phyloP scores from a whole-genome alignment of 306 rosid genomes.

The Arachis stenosperma region DNA sequence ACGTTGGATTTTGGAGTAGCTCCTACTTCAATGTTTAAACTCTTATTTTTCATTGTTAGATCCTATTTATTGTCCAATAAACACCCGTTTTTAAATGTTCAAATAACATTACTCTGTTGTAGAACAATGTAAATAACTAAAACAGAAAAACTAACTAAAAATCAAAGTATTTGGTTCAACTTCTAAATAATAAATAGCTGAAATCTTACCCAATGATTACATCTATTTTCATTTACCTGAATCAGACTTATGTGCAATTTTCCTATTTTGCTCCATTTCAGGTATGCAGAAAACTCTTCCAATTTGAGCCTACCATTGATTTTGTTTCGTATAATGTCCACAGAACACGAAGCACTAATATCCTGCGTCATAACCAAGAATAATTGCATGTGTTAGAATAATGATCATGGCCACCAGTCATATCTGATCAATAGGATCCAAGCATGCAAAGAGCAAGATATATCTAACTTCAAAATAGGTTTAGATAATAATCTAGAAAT shows the following conservation, averaged over 20 bases:
- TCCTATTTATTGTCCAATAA: too few species aligned
- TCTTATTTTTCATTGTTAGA: too few species aligned
- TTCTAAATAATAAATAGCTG: not conserved
- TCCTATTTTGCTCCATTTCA: constrained; percentile 96
- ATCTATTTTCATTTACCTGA: constrained; percentile 53
- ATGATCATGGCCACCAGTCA: constrained; percentile 2
- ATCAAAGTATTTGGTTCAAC: too few species aligned
- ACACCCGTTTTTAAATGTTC: too few species aligned
- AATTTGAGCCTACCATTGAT: constrained; percentile 58
- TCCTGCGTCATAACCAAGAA: constrained; percentile 57
- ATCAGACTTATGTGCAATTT: constrained; percentile 58
- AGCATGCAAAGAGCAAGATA: not conserved
- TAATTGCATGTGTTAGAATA: constrained; percentile 8
- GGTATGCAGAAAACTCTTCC: constrained; percentile 49
- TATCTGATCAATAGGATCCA: constrained; percentile 2
- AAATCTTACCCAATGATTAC: not conserved
- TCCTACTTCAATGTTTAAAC: too few species aligned
- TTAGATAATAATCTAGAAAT: too few species aligned
- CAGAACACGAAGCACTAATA: constrained; percentile 61
- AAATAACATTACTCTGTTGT: too few species aligned
- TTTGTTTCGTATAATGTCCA: constrained; percentile 51
- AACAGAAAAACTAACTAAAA: too few species aligned
- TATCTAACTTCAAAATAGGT: too few species aligned
- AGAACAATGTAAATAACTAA: too few species aligned
- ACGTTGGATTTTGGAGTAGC: too few species aligned